Conservation (phyloP, 805 yeast genomes). For the Barnettozyma siamensis region DNA sequence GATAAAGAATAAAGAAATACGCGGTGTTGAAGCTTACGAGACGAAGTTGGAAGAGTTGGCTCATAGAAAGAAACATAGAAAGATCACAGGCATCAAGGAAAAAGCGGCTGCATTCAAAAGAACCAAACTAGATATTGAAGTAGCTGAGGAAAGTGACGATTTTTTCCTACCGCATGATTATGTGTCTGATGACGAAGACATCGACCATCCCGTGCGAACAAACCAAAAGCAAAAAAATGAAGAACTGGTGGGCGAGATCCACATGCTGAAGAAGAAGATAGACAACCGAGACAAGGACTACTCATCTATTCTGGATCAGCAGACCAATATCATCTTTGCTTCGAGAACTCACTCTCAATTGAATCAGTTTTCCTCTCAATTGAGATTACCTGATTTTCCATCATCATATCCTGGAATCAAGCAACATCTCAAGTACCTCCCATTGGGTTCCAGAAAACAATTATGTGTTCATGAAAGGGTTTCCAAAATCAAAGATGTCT, state of each 20-base stretch:
- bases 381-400: slow-evolving; percentile 55
- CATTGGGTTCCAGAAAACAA: slow-evolving; percentile 82
- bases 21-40: slow-evolving; percentile 30
- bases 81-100: slow-evolving; percentile 8
- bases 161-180: slow-evolving; percentile 37
- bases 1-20: slow-evolving; percentile 20
- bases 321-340: slow-evolving; percentile 56
- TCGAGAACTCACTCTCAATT: slow-evolving; percentile 92
- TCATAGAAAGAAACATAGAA: slow-evolving; percentile 12
- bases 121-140: slow-evolving; percentile 23
- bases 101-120: slow-evolving; percentile 13
- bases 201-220: slow-evolving; percentile 2
- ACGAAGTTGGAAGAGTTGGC: slow-evolving; percentile 27
- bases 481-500: slow-evolving; percentile 37
- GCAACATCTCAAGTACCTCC: slow-evolving; percentile 60
- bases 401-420: slow-evolving; percentile 43
- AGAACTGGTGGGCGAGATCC: slow-evolving; percentile 42
- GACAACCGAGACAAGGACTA: slow-evolving; percentile 22
- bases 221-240: slow-evolving; percentile 24
- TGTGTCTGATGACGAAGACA: slow-evolving; percentile 25
- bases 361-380: slow-evolving; percentile 70
- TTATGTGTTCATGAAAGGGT: slow-evolving; percentile 72
- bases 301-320: slow-evolving; percentile 23
- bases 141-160: slow-evolving; percentile 29
- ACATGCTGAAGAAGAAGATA: slow-evolving; percentile 39